Conservation (phyloP, 2,329 filamentous ascomycete genomes). For the Colletotrichum sp. region DNA sequence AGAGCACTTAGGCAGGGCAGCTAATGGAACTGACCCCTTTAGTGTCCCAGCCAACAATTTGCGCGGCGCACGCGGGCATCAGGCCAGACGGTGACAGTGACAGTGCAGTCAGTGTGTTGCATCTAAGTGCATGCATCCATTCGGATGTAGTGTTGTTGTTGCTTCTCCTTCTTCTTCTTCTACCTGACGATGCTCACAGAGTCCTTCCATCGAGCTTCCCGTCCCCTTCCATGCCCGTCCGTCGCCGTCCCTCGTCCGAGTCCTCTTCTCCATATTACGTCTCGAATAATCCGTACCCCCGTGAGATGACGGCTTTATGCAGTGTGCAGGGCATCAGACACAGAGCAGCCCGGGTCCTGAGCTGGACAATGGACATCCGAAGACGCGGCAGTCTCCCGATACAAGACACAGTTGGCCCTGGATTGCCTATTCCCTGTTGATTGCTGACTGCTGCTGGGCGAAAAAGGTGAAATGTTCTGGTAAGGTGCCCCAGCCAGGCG, state of each 20-base stretch:
- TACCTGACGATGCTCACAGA: not conserved
- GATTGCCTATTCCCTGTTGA: not conserved
- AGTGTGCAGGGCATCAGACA: not conserved
- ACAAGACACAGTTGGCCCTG: not conserved
- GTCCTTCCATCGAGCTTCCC: not conserved
- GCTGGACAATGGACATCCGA: not conserved
- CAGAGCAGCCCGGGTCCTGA: not conserved
- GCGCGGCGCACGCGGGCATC: slow-evolving; percentile 5
- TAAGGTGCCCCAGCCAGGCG: not conserved
- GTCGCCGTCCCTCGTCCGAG: not conserved
- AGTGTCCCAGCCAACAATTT: slow-evolving; percentile 17
- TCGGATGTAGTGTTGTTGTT: not conserved
- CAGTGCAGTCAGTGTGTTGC: not conserved
- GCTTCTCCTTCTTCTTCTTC: not conserved
- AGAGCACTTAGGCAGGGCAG: not conserved
- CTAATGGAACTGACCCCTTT: slow-evolving; percentile 13
- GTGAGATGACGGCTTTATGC: not conserved
- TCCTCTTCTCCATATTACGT: not conserved
- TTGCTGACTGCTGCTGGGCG: not conserved
- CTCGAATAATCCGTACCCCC: not conserved
- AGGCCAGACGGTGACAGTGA: not conserved
- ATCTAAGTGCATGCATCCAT: not conserved
- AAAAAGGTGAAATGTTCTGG: not conserved
- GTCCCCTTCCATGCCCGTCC: not conserved
- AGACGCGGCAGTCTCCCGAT: not conserved